Evolutionary conservation across 208 protist species (phyloP).

Genomic region (Acanthamoeba lenticulata): DNA sequence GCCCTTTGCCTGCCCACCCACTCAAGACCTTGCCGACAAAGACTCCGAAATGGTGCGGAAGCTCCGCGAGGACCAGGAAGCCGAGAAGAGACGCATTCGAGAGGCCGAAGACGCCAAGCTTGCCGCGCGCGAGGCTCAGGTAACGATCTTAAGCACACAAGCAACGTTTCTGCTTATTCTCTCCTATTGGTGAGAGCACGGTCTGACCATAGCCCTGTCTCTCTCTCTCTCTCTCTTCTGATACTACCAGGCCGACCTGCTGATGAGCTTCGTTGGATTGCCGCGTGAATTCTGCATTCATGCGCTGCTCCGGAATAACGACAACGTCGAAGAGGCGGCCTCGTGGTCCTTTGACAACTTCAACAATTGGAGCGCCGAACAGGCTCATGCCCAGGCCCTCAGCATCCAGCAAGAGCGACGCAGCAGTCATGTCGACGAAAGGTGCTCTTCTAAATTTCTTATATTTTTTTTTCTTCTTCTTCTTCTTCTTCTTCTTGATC

Average conservation of each 20-base stretch:
- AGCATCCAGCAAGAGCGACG: conserved; percentile 56
- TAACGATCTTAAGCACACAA: neutral
- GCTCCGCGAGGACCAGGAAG: conserved; percentile 25
- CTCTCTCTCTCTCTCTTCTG: too few species aligned
- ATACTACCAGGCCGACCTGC: conserved; percentile 37
- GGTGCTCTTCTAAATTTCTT: too few species aligned
- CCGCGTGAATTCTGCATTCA: conserved; percentile 57
- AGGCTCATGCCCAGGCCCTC: conserved; percentile 22
- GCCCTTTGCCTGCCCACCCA: neutral
- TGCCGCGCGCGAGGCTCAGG: conserved; percentile 13
- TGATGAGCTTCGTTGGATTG: conserved; percentile 64
- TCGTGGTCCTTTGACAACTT: conserved; percentile 60
- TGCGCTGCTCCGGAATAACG: conserved; percentile 56
- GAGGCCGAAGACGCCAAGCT: conserved; percentile 17
- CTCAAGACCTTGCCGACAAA: neutral
- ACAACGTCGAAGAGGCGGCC: conserved; percentile 48
- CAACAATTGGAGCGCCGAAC: conserved; percentile 49
- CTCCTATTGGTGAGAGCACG: too few species aligned
- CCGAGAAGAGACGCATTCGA: neutral
- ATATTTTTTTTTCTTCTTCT: neutral
- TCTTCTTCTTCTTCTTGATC: neutral
- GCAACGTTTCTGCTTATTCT: neutral
- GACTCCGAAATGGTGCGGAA: conserved; percentile 56
- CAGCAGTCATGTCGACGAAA: neutral
- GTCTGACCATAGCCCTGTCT: too few species aligned